Evolutionary conservation across 768 basidiomycete genomes (phyloP).

Genomic region (Serendipita sp.): DNA sequence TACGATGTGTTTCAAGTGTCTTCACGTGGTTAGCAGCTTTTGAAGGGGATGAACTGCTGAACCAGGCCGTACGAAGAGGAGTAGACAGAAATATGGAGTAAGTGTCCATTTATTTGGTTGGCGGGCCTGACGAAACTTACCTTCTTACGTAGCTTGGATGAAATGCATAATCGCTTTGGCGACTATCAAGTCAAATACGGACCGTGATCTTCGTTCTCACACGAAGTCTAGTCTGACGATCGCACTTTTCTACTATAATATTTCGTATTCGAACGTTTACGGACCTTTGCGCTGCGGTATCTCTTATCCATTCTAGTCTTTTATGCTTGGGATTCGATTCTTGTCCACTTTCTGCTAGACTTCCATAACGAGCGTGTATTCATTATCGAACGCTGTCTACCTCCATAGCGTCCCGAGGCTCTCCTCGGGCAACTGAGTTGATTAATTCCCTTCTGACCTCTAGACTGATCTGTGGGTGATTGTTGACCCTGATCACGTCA

Average conservation of each 20-base stretch:
- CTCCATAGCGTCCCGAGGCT: constrained; percentile 25
- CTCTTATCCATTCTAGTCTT: too few relatives aligned
- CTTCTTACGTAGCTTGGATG: background rate
- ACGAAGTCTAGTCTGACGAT: too few relatives aligned
- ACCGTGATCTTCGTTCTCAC: too few relatives aligned
- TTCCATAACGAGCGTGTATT: background rate
- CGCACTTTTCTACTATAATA: too few relatives aligned
- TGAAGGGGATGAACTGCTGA: background rate
- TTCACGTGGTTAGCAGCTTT: constrained; percentile 3
- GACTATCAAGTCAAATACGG: background rate
- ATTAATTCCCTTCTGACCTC: constrained; percentile 86
- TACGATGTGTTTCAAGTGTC: background rate
- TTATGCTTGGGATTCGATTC: too few relatives aligned
- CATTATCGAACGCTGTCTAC: background rate
- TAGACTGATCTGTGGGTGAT: constrained; percentile 72
- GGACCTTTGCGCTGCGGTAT: too few relatives aligned
- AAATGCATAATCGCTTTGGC: background rate
- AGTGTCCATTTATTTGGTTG: background rate
- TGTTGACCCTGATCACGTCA: constrained; percentile 74
- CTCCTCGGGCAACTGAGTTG: constrained; percentile 74
- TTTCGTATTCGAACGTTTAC: too few relatives aligned
- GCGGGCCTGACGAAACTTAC: background rate
- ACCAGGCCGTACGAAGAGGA: background rate
- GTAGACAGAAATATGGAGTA: constrained; percentile 3
- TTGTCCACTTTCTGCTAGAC: too few relatives aligned